Base-by-base conservation (phyloP, 2,329 filamentous ascomycete genomes). In the Trichoderma harzianum region DNA sequence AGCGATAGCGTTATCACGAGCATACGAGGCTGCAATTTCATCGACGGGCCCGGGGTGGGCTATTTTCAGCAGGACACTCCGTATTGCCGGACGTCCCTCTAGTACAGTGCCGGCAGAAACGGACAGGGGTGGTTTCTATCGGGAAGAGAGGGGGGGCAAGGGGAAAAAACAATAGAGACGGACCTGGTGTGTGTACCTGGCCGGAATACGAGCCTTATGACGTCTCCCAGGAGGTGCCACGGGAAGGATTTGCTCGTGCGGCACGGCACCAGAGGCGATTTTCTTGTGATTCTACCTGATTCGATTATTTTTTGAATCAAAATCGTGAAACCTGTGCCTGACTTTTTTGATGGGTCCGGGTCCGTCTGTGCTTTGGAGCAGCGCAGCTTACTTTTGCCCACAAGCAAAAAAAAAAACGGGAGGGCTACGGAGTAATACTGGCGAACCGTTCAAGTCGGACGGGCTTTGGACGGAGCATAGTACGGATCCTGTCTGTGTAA, bases 151-250 rank as follows among this genome's bases (percentile, higher is more conserved):
- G 47, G 21, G 63, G 2, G 5, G 39, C 39, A 47, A 47, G 39
- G 66, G 66, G 51, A 28, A 36, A 30, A 21, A 16, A 32, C 21
- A 24, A 39, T n/a, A 43, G 3, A 60, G 65, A 39, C 39, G 65
- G 65, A 39, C 12, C 10, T n/a, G 12, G 32, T 24, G 14, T 60
- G 34, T 26, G 55, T 60, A 34, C 58, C 58, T 66, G 71, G 51
- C 60, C 39, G 39, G 39, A 72, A 72, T 72, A 72, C 71, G 71
- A 72, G 63, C 26, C 7, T 24, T 57, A 62, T 72, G 69, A 60
- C 62, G 62, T 71, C 61, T 60, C 36, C 36, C 53, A 26, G 18
- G 39, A 36, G 69, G 58, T 63, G 60, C 51, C 43, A 36, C 58
- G 10, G 8, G 53, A 43, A 51, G 11, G 53, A 14, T 53, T 36